phyloP scores from a whole-genome alignment of 257 asterid genomes.

The Avicennia marina region DNA sequence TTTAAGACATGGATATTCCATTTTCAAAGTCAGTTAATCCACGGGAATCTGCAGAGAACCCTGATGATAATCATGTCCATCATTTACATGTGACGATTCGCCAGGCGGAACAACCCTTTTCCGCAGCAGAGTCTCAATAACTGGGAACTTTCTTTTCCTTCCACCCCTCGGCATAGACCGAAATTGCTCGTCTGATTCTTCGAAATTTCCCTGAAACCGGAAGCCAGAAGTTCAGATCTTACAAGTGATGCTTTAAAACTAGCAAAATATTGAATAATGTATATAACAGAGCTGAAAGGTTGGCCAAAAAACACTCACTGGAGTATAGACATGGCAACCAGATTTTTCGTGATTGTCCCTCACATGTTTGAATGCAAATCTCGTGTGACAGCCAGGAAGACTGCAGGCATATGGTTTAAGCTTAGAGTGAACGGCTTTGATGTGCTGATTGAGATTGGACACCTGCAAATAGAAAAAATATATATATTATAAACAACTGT shows the following conservation, averaged over 20 bases:
- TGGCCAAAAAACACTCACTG: conserved; percentile 32
- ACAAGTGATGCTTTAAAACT: too few species aligned
- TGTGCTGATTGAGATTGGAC: conserved; percentile 72
- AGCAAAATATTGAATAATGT: too few species aligned
- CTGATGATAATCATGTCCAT: neutral
- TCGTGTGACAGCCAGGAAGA: conserved; percentile 55
- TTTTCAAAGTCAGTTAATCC: too few species aligned
- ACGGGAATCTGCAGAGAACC: neutral
- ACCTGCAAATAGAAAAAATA: conserved; percentile 42
- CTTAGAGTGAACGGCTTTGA: conserved; percentile 66
- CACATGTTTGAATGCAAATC: conserved; percentile 79
- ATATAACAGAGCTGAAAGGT: neutral
- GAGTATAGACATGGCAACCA: conserved; percentile 58
- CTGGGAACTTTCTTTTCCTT: conserved; percentile 59
- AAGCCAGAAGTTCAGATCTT: too few species aligned
- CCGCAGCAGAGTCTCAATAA: conserved; percentile 51
- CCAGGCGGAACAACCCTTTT: conserved; percentile 62
- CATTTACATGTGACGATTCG: conserved; percentile 13
- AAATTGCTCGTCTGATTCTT: conserved; percentile 64
- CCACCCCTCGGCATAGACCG: conserved; percentile 78
- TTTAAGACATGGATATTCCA: too few species aligned
- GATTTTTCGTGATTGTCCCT: conserved; percentile 83
- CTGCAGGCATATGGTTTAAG: conserved; percentile 59
- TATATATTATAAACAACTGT: too few species aligned
- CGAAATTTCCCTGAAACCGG: conserved; percentile 68